phyloP scores from a whole-genome alignment of 495 filamentous ascomycete species.

The Cercophora samala region DNA sequence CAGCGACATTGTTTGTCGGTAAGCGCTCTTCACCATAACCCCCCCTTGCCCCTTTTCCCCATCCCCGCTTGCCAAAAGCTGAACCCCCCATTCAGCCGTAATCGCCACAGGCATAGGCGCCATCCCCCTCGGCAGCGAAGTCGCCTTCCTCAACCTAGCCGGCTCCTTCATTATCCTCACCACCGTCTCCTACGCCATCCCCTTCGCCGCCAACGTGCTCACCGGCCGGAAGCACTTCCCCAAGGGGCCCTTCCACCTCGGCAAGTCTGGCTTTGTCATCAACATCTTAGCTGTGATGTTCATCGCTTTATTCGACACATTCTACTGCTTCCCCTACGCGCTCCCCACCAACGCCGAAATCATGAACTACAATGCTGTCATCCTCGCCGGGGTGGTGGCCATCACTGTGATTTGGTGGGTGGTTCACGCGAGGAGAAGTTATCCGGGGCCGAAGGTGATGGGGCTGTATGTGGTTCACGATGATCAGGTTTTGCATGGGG shows the following conservation, averaged over 20 bases:
- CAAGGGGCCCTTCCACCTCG: slow-evolving; percentile 68
- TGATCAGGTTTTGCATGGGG: slow-evolving; percentile 3
- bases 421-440: slow-evolving; percentile 53
- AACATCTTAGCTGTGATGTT: slow-evolving; percentile 59
- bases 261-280: slow-evolving; percentile 55
- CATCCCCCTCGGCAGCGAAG: slow-evolving; percentile 68
- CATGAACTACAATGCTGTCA: slow-evolving; percentile 72
- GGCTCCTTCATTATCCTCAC: slow-evolving; percentile 72
- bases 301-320: slow-evolving; percentile 65
- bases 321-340: slow-evolving; percentile 68
- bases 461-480: slow-evolving; percentile 45
- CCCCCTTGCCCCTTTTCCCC: not conserved
- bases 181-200: slow-evolving; percentile 68
- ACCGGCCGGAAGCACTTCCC: slow-evolving; percentile 61
- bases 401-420: slow-evolving; percentile 62
- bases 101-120: slow-evolving; percentile 65
- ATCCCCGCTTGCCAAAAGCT: not conserved
- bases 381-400: slow-evolving; percentile 55
- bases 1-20: slow-evolving; percentile 62
- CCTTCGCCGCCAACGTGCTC: slow-evolving; percentile 71
- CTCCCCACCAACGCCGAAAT: slow-evolving; percentile 53
- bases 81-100: slow-evolving; percentile 26
- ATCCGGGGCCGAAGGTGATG: slow-evolving; percentile 58
- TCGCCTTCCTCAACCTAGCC: slow-evolving; percentile 74
- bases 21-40: slow-evolving; percentile 3